A percentile compares a stretch with the other conserved stretches of the same genome.
Conservation (phyloP, 2,329 filamentous ascomycete species). For the Fusarium napiforme region DNA sequence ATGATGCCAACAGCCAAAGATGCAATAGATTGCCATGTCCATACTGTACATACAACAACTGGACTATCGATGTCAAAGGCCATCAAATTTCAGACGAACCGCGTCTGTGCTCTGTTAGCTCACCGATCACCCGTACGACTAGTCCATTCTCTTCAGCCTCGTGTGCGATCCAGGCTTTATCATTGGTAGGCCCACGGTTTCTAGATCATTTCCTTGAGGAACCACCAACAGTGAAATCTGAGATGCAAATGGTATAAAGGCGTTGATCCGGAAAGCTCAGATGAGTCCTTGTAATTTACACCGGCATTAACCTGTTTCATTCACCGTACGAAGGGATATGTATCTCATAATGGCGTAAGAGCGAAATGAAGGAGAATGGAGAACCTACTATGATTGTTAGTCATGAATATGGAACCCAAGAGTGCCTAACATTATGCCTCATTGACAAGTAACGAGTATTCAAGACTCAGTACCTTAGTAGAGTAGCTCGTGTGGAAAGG, state of each 20-base stretch:
- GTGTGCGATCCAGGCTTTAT: slow-evolving; percentile 14
- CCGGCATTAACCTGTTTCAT: slow-evolving; percentile 9
- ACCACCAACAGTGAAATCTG: background rate
- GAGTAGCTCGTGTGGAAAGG: background rate
- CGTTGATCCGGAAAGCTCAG: background rate
- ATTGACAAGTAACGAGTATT: background rate
- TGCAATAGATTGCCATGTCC: background rate
- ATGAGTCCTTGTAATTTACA: background rate
- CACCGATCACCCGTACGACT: slow-evolving; percentile 13
- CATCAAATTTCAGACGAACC: background rate
- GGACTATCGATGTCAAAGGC: background rate
- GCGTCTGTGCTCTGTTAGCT: slow-evolving; percentile 31
- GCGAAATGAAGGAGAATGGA: background rate
- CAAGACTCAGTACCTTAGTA: background rate
- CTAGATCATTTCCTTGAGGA: background rate
- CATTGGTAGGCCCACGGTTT: slow-evolving; percentile 22
- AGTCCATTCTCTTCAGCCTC: slow-evolving; percentile 22
- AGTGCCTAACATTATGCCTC: background rate
- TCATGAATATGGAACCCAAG: background rate
- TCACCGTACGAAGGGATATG: background rate
- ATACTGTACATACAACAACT: background rate
- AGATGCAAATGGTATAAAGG: background rate
- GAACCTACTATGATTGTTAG: background rate
- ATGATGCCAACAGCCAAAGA: background rate
- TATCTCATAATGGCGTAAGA: slow-evolving; percentile 1